Conservation (phyloP, 495 filamentous ascomycete genomes). For the Diplogelasinospora grovesii region DNA sequence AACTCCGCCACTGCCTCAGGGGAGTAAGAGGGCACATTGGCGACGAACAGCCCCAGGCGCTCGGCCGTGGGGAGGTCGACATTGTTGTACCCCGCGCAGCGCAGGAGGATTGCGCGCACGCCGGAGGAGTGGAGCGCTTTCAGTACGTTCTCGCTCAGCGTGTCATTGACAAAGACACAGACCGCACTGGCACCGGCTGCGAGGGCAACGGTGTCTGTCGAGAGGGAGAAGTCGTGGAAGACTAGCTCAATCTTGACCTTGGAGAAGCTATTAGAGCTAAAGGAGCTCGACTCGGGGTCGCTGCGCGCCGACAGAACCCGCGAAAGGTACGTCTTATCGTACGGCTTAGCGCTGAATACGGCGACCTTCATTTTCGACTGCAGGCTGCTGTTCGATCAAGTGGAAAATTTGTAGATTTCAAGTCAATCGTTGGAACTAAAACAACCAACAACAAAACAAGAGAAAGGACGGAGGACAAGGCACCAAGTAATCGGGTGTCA, state of each 20-base stretch:
- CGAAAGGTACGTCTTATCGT: conserved; percentile 49
- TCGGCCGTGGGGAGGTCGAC: conserved; percentile 53
- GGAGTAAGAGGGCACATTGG: conserved; percentile 61
- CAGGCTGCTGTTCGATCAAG: too few relatives aligned
- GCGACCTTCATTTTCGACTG: conserved; percentile 55
- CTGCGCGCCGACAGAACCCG: conserved; percentile 30
- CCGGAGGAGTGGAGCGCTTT: conserved; percentile 39
- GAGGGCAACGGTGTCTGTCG: conserved; percentile 49
- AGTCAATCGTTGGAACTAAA: too few relatives aligned
- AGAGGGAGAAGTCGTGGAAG: conserved; percentile 52
- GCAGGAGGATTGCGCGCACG: conserved; percentile 53
- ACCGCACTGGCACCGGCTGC: conserved; percentile 50
- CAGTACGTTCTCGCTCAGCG: conserved; percentile 45
- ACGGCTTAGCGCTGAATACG: conserved; percentile 57
- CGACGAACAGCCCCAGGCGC: conserved; percentile 54
- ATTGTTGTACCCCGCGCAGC: conserved; percentile 68
- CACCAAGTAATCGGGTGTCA: too few relatives aligned
- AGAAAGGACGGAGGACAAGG: too few relatives aligned
- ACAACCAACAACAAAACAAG: too few relatives aligned
- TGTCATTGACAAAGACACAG: conserved; percentile 69
- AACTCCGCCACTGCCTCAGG: conserved; percentile 71
- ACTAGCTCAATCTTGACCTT: conserved; percentile 29
- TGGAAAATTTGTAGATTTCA: too few relatives aligned
- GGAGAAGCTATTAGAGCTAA: conserved; percentile 1
- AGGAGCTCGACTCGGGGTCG: conserved; percentile 13